Evolutionary conservation across 495 filamentous ascomycete species (phyloP), one percentile per base, ranked within the genome.

Genomic region (Friedmanniomyces endolithicus): DNA sequence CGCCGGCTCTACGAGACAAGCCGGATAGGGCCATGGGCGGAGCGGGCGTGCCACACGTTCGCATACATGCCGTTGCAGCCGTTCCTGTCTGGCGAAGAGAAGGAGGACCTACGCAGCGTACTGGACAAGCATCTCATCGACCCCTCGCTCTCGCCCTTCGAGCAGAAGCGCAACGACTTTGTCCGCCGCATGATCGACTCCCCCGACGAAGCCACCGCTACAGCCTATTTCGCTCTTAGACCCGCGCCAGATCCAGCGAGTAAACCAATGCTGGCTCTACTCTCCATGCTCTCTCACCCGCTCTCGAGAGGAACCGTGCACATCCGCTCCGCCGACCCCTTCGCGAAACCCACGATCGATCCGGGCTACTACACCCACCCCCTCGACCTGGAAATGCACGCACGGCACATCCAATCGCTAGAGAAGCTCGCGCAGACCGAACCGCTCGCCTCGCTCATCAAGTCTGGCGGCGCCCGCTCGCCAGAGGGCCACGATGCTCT

Each of bases 231-330:
- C 6, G 20, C 16, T 16, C 52, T 39, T 6, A 49, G 39, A 43
- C 35, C 52, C 8, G 6, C 40, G 22, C 11, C 17, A 35, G 43
- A 37, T 20, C 17, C 41, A 1, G 16, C 2, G 24, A 19, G 41
- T 8, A 23, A 40, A 19, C 50, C 33, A 11, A 50, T 4, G 4
- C 16, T 57, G 1, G 40, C 48, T 24, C 20, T 52, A 8, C 11
- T 33, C 23, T 2, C 48, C 20, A 47, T 53, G 50, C 49, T 58
- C n/a, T 24, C 54, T 0, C 54, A 61, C 16, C 62, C 62, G 2
- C 56, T 64, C 46, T 64, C 62, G 11, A 33, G 45, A 17, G 62
- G 62, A 6, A 55, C 24, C 43, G 46, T 53, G 3, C 62, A 64
- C 48, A 61, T 64, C 34, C 29, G 17, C 0, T 58, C 59, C 6